Evolutionary conservation across 1,284 basidiomycete genomes (phyloP).

Genomic region (Cryptococcus sp.): DNA sequence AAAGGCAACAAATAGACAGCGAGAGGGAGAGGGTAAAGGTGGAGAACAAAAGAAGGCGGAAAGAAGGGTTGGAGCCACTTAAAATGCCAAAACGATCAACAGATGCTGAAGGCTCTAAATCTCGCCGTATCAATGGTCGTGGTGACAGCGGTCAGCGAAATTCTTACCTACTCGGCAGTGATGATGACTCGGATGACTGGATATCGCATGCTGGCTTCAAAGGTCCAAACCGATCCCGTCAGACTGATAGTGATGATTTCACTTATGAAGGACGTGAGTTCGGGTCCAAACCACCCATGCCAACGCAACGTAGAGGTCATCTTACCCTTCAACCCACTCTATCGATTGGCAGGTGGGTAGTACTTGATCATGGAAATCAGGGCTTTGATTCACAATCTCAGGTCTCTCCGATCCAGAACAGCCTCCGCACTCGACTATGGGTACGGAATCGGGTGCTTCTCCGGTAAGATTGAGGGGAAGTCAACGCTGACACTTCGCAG

Average conservation of each 20-base stretch:
- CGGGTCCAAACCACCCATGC: background rate
- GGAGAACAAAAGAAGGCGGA: conserved; percentile 21
- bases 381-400: no score
- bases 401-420: no score
- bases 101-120: no score
- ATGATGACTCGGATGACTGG: background rate
- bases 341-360: conserved; percentile 19
- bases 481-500: no score
- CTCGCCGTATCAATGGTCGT: no score
- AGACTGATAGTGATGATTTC: background rate
- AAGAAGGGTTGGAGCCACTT: conserved; percentile 11
- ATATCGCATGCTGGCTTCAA: no score
- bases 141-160: no score
- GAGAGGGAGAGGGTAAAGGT: conserved; percentile 10
- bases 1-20: conserved; percentile 8
- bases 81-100: conserved; percentile 7
- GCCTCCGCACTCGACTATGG: no score
- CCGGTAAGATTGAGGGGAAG: background rate
- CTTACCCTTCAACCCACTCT: conserved; percentile 28
- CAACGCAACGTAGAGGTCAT: conserved; percentile 15
- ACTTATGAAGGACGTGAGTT: conserved; percentile 35
- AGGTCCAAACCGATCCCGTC: no score
- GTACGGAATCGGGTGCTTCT: no score
- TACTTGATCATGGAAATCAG: background rate
- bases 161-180: no score